Evolutionary conservation across 108 stramenopile species (phyloP).

Genomic region (Stephanodiscus triporus): DNA sequence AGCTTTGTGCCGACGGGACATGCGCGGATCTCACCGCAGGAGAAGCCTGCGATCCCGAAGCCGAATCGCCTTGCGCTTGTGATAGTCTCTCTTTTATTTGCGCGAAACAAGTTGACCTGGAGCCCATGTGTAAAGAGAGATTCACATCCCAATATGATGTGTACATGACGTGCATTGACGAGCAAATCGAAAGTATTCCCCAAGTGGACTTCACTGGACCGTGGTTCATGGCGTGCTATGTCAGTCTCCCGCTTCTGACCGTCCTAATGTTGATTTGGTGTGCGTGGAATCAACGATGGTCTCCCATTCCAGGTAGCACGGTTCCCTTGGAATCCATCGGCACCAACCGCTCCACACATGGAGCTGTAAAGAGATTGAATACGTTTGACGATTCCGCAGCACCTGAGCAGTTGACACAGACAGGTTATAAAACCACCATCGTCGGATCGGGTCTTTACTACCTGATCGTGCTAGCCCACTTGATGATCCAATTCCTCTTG

Average conservation of each 20-base stretch:
- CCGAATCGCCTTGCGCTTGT: slow-evolving; percentile 35
- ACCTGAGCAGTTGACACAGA: slow-evolving; percentile 46
- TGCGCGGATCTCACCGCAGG: slow-evolving; percentile 42
- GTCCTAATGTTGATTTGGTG: slow-evolving; percentile 53
- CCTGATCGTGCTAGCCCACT: slow-evolving; percentile 38
- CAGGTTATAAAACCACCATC: slow-evolving; percentile 55
- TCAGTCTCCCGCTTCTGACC: slow-evolving; percentile 38
- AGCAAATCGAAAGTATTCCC: slow-evolving; percentile 31
- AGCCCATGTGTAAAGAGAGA: slow-evolving; percentile 15
- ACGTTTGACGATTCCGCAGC: no score
- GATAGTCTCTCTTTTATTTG: slow-evolving; percentile 18
- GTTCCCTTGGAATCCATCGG: slow-evolving; percentile 18
- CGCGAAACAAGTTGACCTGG: slow-evolving; percentile 33
- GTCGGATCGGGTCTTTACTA: slow-evolving; percentile 54
- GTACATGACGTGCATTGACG: slow-evolving; percentile 26
- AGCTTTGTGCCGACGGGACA: slow-evolving; percentile 59
- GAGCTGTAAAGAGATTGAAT: background rate
- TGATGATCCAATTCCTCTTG: slow-evolving; percentile 41
- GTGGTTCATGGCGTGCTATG: slow-evolving; percentile 50
- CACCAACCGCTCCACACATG: background rate
- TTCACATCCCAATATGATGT: slow-evolving; percentile 30
- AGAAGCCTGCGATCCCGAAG: slow-evolving; percentile 38
- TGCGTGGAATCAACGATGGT: slow-evolving; percentile 55
- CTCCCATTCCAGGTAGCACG: slow-evolving; percentile 43
- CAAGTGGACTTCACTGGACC: slow-evolving; percentile 40